A percentile compares a stretch with the other conserved stretches of the same genome.
phyloP scores from a whole-genome alignment of 441 rosid genomes.

The Pelargonium myrrhifolium region DNA sequence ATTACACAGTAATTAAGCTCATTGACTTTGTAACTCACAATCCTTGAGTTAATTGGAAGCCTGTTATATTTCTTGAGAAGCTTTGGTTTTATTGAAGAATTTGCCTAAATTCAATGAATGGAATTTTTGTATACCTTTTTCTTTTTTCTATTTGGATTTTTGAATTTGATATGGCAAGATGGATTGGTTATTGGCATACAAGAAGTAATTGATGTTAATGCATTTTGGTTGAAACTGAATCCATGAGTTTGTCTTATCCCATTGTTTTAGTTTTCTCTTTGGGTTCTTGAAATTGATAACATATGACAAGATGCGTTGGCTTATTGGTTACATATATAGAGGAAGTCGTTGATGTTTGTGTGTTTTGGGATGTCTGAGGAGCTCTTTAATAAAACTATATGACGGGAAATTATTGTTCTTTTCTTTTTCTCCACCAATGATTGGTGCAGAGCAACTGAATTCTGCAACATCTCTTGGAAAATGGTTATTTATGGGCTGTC shows the following conservation, averaged over 20 bases:
- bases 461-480: background rate
- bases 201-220: too few species aligned
- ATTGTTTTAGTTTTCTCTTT: background rate
- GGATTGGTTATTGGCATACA: background rate
- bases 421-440: background rate
- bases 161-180: background rate
- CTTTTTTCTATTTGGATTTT: background rate
- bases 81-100: too few species aligned
- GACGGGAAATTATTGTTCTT: background rate
- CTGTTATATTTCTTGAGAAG: background rate
- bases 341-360: background rate
- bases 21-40: background rate
- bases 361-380: background rate
- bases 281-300: background rate
- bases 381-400: background rate
- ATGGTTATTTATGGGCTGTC: background rate
- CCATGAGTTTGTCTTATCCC: background rate
- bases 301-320: background rate
- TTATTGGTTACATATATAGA: background rate
- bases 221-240: background rate
- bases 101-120: background rate
- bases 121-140: background rate
- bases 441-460: background rate
- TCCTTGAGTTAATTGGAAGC: background rate
- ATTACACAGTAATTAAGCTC: background rate